These are phyloP conservation scores for Sinapis alba DNA, from an alignment of 441 rosid genomes.

Conservation along the genomic window DNA sequence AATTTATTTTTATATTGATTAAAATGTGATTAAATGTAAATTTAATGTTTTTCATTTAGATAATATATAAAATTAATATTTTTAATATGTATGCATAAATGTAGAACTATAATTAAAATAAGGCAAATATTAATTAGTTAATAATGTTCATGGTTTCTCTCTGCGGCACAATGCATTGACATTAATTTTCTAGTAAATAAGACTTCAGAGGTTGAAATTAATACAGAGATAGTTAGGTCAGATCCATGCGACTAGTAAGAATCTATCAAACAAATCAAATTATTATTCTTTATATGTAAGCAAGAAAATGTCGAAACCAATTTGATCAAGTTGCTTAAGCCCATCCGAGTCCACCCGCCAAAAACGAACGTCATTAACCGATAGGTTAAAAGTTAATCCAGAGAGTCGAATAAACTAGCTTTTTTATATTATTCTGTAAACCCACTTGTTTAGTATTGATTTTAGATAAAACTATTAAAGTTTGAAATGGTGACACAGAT, in stretches of 20 bases:
- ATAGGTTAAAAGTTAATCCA: not conserved
- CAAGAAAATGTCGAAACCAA: constrained; percentile 15
- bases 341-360: constrained; percentile 4
- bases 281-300: constrained; percentile 1
- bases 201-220: not conserved
- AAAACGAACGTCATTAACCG: not conserved
- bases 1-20: too few species aligned
- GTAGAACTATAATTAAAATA: too few species aligned
- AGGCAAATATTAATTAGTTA: not conserved
- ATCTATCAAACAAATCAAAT: constrained; percentile 1
- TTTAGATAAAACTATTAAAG: not conserved
- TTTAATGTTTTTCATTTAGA: not conserved
- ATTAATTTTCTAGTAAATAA: constrained; percentile 12
- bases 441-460: constrained; percentile 13
- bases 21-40: too few species aligned
- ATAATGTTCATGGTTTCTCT: constrained; percentile 3
- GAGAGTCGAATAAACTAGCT: constrained; percentile 11
- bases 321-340: constrained; percentile 29
- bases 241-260: constrained; percentile 34
- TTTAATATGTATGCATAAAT: too few species aligned
- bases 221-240: constrained; percentile 39
- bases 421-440: not conserved
- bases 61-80: too few species aligned
- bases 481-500: too few species aligned
- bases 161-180: constrained; percentile 29